phyloP scores from a whole-genome alignment of 345 rosid species.

The Citrus hindsii region DNA sequence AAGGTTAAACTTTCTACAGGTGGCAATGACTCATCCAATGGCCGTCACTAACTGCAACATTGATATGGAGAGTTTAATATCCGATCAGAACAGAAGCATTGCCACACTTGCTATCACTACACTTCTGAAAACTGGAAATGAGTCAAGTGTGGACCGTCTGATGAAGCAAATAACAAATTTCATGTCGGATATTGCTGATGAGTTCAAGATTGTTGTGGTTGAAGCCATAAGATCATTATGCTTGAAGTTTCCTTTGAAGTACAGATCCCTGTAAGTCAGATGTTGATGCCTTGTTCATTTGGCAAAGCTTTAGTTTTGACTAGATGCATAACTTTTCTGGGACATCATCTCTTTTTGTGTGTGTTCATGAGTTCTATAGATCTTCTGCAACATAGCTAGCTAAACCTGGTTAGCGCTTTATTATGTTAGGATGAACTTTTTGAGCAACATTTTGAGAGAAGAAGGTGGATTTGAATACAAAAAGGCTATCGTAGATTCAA shows the following conservation, averaged over 20 bases:
- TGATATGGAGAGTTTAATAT: slow-evolving; percentile 97
- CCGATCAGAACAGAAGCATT: slow-evolving; percentile 98
- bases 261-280: slow-evolving; percentile 81
- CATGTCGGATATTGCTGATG: slow-evolving; percentile 99
- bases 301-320: neutral
- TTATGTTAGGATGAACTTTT: slow-evolving; percentile 87
- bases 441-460: slow-evolving; percentile 98
- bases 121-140: slow-evolving; percentile 95
- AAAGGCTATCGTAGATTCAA: slow-evolving; percentile 95
- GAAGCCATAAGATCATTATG: slow-evolving; percentile 98
- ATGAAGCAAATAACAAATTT: slow-evolving; percentile 99
- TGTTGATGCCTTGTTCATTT: neutral
- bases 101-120: slow-evolving; percentile 99
- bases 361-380: neutral
- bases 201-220: slow-evolving; percentile 97
- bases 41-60: slow-evolving; percentile 98
- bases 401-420: slow-evolving; percentile 4
- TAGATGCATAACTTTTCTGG: neutral
- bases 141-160: slow-evolving; percentile 94
- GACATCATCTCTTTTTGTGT: neutral
- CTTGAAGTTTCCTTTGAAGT: slow-evolving; percentile 92
- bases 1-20: slow-evolving; percentile 44
- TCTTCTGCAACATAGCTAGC: neutral
- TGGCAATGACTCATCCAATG: slow-evolving; percentile 99
- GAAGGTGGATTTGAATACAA: slow-evolving; percentile 99